phyloP scores from a whole-genome alignment of 805 yeast species.

The Metschnikowia cerradonensis region DNA sequence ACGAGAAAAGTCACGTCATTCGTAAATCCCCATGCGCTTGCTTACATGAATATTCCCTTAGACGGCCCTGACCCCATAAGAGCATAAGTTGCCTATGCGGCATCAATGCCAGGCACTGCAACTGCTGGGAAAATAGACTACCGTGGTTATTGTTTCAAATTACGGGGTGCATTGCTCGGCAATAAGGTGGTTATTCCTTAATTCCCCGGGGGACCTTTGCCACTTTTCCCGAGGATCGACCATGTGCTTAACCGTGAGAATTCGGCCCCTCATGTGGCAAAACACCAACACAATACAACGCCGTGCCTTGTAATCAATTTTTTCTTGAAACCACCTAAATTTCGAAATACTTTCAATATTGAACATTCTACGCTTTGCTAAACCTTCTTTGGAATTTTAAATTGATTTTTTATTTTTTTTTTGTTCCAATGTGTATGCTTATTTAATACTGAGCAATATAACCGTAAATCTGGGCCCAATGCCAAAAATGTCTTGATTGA shows the following conservation, averaged over 20 bases:
- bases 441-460: too few species aligned
- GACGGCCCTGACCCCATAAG: neutral
- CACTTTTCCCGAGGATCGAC: slow-evolving; percentile 1
- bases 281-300: neutral
- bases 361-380: neutral
- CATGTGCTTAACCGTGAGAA: neutral
- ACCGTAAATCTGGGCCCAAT: too few species aligned
- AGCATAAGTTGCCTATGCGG: slow-evolving; percentile 1
- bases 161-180: slow-evolving; percentile 1
- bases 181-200: neutral
- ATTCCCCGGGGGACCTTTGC: neutral
- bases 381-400: too few species aligned
- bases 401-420: too few species aligned
- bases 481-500: too few species aligned
- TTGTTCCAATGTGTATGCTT: too few species aligned
- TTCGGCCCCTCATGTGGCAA: neutral
- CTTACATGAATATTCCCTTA: neutral
- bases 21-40: neutral
- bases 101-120: neutral
- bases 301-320: neutral
- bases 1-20: slow-evolving; percentile 5
- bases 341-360: neutral
- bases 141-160: neutral
- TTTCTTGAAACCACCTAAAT: neutral
- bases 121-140: neutral